Conservation (phyloP, 345 rosid species). For the Lepidium didymum region DNA sequence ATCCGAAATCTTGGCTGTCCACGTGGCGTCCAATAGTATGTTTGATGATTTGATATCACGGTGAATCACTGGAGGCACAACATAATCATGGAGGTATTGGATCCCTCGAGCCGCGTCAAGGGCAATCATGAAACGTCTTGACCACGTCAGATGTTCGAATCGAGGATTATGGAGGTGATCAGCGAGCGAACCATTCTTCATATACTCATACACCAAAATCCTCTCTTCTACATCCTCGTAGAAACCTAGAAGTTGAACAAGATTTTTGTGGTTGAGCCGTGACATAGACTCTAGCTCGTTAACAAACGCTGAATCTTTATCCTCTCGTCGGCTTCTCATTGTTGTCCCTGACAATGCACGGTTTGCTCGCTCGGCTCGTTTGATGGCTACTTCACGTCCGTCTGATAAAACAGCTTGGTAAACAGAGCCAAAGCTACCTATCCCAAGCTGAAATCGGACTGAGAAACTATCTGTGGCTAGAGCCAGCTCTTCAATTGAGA, state of each 20-base stretch:
- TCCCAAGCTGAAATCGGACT: slow-evolving; percentile 45
- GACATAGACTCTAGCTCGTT: slow-evolving; percentile 79
- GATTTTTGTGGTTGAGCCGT: slow-evolving; percentile 70
- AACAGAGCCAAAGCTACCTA: slow-evolving; percentile 78
- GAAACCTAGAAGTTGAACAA: slow-evolving; percentile 58
- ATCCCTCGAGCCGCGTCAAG: slow-evolving; percentile 72
- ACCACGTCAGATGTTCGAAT: slow-evolving; percentile 54
- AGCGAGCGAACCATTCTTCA: slow-evolving; percentile 59
- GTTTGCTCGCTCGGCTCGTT: slow-evolving; percentile 50
- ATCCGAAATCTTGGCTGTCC: slow-evolving; percentile 73
- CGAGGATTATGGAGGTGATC: slow-evolving; percentile 61
- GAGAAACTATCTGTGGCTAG: slow-evolving; percentile 60
- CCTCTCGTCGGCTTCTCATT: slow-evolving; percentile 34
- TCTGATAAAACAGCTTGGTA: slow-evolving; percentile 48
- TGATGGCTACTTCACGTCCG: slow-evolving; percentile 66
- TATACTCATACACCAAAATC: slow-evolving; percentile 56
- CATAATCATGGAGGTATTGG: slow-evolving; percentile 63
- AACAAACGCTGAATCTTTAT: slow-evolving; percentile 57
- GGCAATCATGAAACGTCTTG: slow-evolving; percentile 45
- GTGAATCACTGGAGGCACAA: slow-evolving; percentile 61
- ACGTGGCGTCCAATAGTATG: slow-evolving; percentile 44
- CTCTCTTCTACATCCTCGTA: slow-evolving; percentile 57
- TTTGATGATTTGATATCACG: slow-evolving; percentile 85
- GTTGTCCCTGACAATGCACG: slow-evolving; percentile 9
- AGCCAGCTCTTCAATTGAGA: slow-evolving; percentile 37